These are phyloP conservation scores for Pseudocercospora fuligena DNA, from an alignment of 2,329 filamentous ascomycete species.

Conservation along the genomic window DNA sequence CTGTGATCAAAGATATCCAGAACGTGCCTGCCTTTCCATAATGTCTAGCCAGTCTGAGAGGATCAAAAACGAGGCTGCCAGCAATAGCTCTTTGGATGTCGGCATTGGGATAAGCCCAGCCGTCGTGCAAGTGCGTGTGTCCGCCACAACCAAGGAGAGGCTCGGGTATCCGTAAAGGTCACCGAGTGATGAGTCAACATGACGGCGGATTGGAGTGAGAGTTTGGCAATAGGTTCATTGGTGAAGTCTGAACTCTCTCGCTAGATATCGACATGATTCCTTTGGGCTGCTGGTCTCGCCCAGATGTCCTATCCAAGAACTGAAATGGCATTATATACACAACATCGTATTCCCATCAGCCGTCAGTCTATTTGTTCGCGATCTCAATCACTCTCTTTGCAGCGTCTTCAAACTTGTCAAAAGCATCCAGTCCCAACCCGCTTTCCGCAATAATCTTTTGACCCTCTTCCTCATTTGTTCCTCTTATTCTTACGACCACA, in stretches of 20 bases:
- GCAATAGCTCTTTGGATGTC: too few relatives aligned
- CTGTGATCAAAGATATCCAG: not conserved
- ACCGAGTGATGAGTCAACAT: not conserved
- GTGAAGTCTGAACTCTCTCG: not conserved
- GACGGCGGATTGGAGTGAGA: not conserved
- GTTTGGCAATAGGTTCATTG: not conserved
- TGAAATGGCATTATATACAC: not conserved
- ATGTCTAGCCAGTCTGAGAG: not conserved
- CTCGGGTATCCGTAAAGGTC: too few relatives aligned
- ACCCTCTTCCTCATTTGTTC: conserved; percentile 74
- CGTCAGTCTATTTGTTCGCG: conserved; percentile 39
- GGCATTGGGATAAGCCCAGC: too few relatives aligned
- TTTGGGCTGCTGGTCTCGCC: not conserved
- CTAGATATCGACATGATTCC: not conserved
- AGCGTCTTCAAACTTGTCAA: conserved; percentile 76
- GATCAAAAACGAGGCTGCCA: not conserved
- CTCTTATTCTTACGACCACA: conserved; percentile 76
- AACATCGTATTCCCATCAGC: not conserved
- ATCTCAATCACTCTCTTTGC: conserved; percentile 68
- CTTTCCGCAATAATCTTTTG: conserved; percentile 72
- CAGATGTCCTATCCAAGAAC: not conserved
- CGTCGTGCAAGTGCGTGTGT: too few relatives aligned
- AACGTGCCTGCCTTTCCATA: not conserved
- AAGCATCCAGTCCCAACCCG: conserved; percentile 70
- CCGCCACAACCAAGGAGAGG: too few relatives aligned